These are phyloP conservation scores for Linnemannia hyalina DNA, from an alignment of 192 early-diverging fungal genomes.

Conservation along the genomic window DNA sequence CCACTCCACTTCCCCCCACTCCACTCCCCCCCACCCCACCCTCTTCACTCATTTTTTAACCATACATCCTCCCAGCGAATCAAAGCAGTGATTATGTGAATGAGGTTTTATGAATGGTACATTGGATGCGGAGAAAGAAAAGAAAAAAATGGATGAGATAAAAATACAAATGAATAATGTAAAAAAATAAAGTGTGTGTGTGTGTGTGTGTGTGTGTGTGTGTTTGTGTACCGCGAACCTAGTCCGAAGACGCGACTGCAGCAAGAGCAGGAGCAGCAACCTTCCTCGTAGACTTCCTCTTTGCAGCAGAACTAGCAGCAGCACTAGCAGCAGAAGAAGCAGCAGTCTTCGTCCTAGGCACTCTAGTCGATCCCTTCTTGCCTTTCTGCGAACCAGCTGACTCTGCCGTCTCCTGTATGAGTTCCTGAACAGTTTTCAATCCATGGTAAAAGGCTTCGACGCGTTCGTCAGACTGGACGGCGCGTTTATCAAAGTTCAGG, in stretches of 20 bases:
- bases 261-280: too few relatives aligned
- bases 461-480: conserved; percentile 75
- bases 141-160: too few relatives aligned
- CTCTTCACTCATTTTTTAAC: neutral
- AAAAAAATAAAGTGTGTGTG: too few relatives aligned
- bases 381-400: neutral
- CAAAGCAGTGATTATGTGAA: too few relatives aligned
- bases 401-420: conserved; percentile 13
- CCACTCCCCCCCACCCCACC: neutral
- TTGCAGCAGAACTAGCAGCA: too few relatives aligned
- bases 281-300: too few relatives aligned
- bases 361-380: neutral
- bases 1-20: neutral
- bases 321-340: too few relatives aligned
- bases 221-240: too few relatives aligned
- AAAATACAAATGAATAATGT: too few relatives aligned
- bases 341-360: neutral
- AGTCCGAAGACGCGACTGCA: too few relatives aligned
- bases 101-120: neutral
- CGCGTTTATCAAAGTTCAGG: conserved; percentile 69
- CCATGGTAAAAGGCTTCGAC: conserved; percentile 75
- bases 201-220: too few relatives aligned
- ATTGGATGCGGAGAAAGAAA: too few relatives aligned
- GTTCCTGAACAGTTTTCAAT: conserved; percentile 28
- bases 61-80: neutral